Base-by-base conservation (phyloP, 2,329 filamentous ascomycete species). In the Aspergillus chevalieri region DNA sequence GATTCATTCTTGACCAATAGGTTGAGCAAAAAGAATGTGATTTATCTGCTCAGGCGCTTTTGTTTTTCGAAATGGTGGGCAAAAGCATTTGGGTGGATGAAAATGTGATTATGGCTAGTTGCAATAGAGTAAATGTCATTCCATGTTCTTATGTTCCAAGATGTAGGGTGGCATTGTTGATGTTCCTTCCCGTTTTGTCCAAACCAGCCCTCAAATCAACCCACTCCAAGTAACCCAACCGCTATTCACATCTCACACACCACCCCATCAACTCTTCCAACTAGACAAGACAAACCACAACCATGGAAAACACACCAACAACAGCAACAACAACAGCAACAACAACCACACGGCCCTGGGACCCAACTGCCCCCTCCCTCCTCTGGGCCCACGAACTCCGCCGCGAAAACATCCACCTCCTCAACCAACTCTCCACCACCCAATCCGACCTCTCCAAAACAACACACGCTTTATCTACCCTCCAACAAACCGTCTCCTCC, bases 321-420 rank as follows among this genome's bases (percentile, higher is more conserved):
- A 44, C 47, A 24, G 41, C 12, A 34, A 47, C 47, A 24, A 43
- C 12, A 34, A 47, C 22, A 48, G 36, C 42, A 30, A 30, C 10
- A 24, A 19, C 47, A n/a, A 12, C 15, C 43, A 44, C 47, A 46
- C 36, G 15, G 30, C 48, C 39, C 15, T 51, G 49, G 43, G 15
- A 53, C 12, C 19, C 49, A 34, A 43, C 47, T 22, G 22, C 58
- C 14, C 22, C 56, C 50, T 57, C 64, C 6, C 57, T 71, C 19
- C 66, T 72, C 46, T 71, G 68, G 69, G 66, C 65, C 5, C 62
- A 70, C 52, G 62, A 71, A 47, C 58, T 71, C n/a, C 66, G 64
- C 15, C 67, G 66, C 17, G 65, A 69, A 50, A 65, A 70, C 50
- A 57, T 63, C 41, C 58, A 60, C 24, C 59, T 70, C 7, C 52